Conservation (phyloP, 2,329 filamentous ascomycete species). For the Cyclaneusma minus region DNA sequence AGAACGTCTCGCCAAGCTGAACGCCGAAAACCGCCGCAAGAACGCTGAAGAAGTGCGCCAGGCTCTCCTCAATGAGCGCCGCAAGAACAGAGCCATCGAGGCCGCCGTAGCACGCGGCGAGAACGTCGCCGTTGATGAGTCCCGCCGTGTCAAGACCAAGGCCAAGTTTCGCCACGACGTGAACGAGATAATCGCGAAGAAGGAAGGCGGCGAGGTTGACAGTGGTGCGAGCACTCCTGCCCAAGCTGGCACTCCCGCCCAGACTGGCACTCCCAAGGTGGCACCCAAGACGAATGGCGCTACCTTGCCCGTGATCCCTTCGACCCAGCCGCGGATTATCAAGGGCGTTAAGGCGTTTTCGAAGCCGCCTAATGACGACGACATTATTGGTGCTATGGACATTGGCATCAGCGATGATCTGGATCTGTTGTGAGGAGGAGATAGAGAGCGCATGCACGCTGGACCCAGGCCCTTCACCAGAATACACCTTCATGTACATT, state of each 20-base stretch:
- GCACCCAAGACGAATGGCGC: constrained; percentile 25
- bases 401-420: too few species aligned
- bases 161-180: constrained; percentile 55
- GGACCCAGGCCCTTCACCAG: too few species aligned
- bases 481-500: too few species aligned
- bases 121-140: constrained; percentile 38
- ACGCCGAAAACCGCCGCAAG: constrained; percentile 66
- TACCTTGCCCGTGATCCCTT: constrained; percentile 35
- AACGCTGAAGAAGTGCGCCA: constrained; percentile 86
- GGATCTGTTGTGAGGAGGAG: too few species aligned
- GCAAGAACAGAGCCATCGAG: constrained; percentile 42
- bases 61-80: constrained; percentile 71
- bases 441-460: too few species aligned
- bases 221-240: constrained; percentile 35
- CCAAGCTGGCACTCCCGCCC: constrained; percentile 17
- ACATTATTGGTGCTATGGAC: constrained; percentile 80
- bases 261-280: constrained; percentile 31
- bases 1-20: constrained; percentile 70
- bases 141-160: constrained; percentile 47
- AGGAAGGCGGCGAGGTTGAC: constrained; percentile 30
- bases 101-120: constrained; percentile 49
- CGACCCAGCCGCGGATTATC: constrained; percentile 34
- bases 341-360: constrained; percentile 52
- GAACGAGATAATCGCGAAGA: constrained; percentile 29
- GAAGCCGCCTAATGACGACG: constrained; percentile 74